Conservation (phyloP, 179 eudicot genomes). For the Actinidia polygama region DNA sequence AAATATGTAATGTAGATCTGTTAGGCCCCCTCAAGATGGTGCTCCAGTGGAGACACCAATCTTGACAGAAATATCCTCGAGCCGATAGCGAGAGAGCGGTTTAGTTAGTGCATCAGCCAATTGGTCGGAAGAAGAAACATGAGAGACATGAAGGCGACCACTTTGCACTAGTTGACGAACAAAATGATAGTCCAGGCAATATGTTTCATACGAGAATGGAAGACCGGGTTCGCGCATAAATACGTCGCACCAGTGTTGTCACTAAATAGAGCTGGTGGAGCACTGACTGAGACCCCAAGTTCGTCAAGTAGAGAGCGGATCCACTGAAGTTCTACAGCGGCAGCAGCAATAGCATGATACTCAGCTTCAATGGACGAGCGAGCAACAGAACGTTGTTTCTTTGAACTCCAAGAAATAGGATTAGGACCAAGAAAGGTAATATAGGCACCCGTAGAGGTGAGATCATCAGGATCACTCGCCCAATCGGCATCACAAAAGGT, state of each 20-base stretch:
- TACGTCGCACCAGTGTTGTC: background rate
- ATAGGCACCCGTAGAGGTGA: too few relatives aligned
- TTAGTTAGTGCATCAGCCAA: slow-evolving; percentile 12
- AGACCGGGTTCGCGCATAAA: background rate
- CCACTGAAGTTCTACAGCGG: too few relatives aligned
- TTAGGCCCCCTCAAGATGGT: slow-evolving; percentile 12
- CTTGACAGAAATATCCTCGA: background rate
- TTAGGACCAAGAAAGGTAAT: too few relatives aligned
- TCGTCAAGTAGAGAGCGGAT: too few relatives aligned
- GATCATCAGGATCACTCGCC: too few relatives aligned
- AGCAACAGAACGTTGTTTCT: too few relatives aligned
- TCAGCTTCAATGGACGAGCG: too few relatives aligned
- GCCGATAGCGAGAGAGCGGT: background rate
- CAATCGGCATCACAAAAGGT: too few relatives aligned
- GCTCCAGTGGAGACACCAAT: slow-evolving; percentile 13
- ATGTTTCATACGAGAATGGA: slow-evolving; percentile 6
- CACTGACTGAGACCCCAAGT: too few relatives aligned
- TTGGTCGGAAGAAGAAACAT: slow-evolving; percentile 5
- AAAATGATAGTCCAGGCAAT: slow-evolving; percentile 10
- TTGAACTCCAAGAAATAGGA: too few relatives aligned
- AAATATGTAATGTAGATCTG: background rate
- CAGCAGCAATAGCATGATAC: too few relatives aligned
- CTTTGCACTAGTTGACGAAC: background rate
- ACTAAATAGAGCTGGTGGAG: too few relatives aligned
- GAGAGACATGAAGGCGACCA: background rate